A percentile compares a stretch with the other conserved stretches of the same genome.
Evolutionary conservation across 768 basidiomycete species (phyloP).

Genomic region (Strobilomyces echinocephalus): DNA sequence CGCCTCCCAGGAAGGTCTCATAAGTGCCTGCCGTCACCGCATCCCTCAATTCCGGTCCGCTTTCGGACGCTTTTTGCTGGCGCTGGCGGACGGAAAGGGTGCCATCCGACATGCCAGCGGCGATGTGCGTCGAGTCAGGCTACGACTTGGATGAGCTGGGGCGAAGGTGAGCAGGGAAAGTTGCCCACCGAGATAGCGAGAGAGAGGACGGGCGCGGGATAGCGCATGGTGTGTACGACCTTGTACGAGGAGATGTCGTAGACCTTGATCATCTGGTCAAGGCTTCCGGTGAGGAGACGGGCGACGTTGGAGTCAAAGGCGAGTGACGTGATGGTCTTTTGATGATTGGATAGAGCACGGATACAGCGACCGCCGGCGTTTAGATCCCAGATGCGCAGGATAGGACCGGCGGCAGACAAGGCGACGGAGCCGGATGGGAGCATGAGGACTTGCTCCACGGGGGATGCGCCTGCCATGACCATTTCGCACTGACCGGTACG

Average conservation of each 20-base stretch:
- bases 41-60: constrained; percentile 33
- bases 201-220: constrained; percentile 87
- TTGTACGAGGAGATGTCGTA: constrained; percentile 93
- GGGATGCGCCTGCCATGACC: constrained; percentile 58
- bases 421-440: constrained; percentile 87
- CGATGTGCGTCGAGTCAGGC: constrained; percentile 96
- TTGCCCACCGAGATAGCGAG: constrained; percentile 77
- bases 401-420: constrained; percentile 85
- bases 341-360: constrained; percentile 92
- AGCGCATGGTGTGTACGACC: constrained; percentile 98
- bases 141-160: constrained; percentile 29
- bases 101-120: constrained; percentile 96
- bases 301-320: constrained; percentile 73
- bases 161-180: neutral
- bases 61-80: constrained; percentile 68
- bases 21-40: constrained; percentile 52
- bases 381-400: constrained; percentile 92
- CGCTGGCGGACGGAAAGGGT: constrained; percentile 95
- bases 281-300: constrained; percentile 80
- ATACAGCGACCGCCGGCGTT: constrained; percentile 87
- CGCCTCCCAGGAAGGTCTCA: constrained; percentile 60
- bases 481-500: constrained; percentile 83
- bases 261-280: constrained; percentile 98
- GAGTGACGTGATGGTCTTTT: constrained; percentile 92
- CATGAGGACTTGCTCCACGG: constrained; percentile 90